A percentile compares a stretch with the other conserved stretches of the same genome.
These are phyloP conservation scores for Cyanodermella asteris DNA, from an alignment of 2,329 filamentous ascomycete genomes.

Conservation along the genomic window DNA sequence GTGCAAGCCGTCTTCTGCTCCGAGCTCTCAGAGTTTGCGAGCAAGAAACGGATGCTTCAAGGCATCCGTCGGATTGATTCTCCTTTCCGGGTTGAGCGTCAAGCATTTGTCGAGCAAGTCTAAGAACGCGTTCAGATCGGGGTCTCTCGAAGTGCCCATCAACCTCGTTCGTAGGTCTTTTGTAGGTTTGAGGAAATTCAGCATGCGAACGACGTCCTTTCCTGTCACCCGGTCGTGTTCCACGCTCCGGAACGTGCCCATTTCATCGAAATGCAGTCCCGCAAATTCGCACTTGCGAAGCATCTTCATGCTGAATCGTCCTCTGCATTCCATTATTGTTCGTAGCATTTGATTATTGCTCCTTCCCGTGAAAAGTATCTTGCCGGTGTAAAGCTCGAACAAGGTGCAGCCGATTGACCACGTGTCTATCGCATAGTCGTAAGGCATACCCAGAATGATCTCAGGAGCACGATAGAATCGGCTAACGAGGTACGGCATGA, in stretches of 20 bases:
- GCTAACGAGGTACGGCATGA: slow-evolving; percentile 87
- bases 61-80: slow-evolving; percentile 69
- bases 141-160: slow-evolving; percentile 45
- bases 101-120: slow-evolving; percentile 79
- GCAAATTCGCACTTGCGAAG: slow-evolving; percentile 63
- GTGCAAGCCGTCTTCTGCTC: too few relatives aligned
- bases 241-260: slow-evolving; percentile 62
- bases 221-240: slow-evolving; percentile 75
- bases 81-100: slow-evolving; percentile 75
- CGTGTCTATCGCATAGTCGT: slow-evolving; percentile 85
- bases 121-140: slow-evolving; percentile 58
- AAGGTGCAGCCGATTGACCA: slow-evolving; percentile 96
- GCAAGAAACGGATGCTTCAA: slow-evolving; percentile 73
- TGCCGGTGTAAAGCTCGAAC: slow-evolving; percentile 92
- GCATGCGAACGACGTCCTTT: slow-evolving; percentile 48
- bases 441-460: slow-evolving; percentile 89
- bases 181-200: slow-evolving; percentile 52
- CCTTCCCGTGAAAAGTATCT: slow-evolving; percentile 83
- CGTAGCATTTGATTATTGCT: slow-evolving; percentile 98
- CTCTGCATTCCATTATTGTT: slow-evolving; percentile 86
- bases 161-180: slow-evolving; percentile 67
- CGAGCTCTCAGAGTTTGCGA: too few relatives aligned
- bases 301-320: slow-evolving; percentile 74
- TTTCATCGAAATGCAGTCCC: slow-evolving; percentile 61
- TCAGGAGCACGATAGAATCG: slow-evolving; percentile 94